Evolutionary conservation across 2,329 filamentous ascomycete species (phyloP).

Genomic region (Verticillium longisporum): DNA sequence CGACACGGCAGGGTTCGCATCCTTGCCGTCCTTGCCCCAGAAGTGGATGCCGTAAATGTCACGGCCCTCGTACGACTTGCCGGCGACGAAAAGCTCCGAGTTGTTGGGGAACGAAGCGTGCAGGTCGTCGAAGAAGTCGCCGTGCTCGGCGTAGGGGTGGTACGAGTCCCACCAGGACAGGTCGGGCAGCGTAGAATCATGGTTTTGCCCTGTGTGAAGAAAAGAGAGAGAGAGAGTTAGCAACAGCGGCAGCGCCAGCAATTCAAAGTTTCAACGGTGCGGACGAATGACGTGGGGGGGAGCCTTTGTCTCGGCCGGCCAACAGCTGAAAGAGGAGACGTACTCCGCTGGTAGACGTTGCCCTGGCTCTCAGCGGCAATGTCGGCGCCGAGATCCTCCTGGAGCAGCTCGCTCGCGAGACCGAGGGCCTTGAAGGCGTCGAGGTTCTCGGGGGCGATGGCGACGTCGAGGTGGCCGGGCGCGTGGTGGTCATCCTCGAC

Average conservation of each 20-base stretch:
- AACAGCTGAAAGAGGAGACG: not conserved
- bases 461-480: conserved; percentile 16
- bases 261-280: not conserved
- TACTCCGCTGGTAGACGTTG: not conserved
- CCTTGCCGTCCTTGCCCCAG: conserved; percentile 30
- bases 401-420: conserved; percentile 13
- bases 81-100: conserved; percentile 37
- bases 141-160: conserved; percentile 42
- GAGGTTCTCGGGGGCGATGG: conserved; percentile 16
- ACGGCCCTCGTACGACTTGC: conserved; percentile 36
- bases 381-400: conserved; percentile 17
- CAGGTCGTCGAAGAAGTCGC: conserved; percentile 35
- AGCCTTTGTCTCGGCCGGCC: not conserved
- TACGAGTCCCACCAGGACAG: conserved; percentile 42
- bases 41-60: conserved; percentile 52
- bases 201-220: not conserved
- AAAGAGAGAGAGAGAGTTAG: not conserved
- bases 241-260: no score
- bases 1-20: conserved; percentile 38
- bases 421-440: conserved; percentile 14
- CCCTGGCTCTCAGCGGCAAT: conserved; percentile 13
- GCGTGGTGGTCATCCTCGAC: conserved; percentile 17
- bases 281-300: not conserved
- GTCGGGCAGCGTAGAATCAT: conserved; percentile 20
- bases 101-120: conserved; percentile 33